phyloP scores from a whole-genome alignment of 805 yeast species.

The Candida maltosa region DNA sequence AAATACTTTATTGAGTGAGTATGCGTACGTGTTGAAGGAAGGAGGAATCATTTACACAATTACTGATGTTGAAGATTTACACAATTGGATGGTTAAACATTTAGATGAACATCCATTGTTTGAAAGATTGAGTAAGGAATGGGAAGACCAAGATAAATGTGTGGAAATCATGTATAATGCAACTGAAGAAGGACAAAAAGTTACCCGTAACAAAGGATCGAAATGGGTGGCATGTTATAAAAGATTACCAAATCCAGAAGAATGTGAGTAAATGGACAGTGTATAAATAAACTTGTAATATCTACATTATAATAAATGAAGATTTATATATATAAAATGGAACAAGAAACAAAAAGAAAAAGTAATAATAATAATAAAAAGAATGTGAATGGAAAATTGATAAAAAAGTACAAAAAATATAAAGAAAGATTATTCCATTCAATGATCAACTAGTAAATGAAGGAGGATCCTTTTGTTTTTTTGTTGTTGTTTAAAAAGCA shows the following conservation, averaged over 20 bases:
- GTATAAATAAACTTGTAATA: not conserved
- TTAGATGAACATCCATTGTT: slow-evolving; percentile 88
- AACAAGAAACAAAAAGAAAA: not conserved
- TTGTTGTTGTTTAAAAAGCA: slow-evolving; percentile 1
- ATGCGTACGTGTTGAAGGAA: slow-evolving; percentile 83
- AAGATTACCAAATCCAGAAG: slow-evolving; percentile 62
- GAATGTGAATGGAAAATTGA: not conserved
- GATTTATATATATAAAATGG: not conserved
- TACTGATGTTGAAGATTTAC: slow-evolving; percentile 92
- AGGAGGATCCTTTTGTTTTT: not conserved
- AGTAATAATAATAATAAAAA: not conserved
- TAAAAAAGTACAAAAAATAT: not conserved
- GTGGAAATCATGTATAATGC: slow-evolving; percentile 83
- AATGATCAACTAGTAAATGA: not conserved
- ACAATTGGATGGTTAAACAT: slow-evolving; percentile 94
- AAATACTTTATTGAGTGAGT: slow-evolving; percentile 82
- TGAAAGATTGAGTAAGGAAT: slow-evolving; percentile 71
- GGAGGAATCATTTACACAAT: slow-evolving; percentile 91
- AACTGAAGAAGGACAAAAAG: slow-evolving; percentile 99
- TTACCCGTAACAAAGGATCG: slow-evolving; percentile 80
- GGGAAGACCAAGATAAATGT: slow-evolving; percentile 79
- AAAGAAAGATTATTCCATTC: not conserved
- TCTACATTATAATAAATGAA: too few species aligned
- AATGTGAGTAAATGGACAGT: slow-evolving; percentile 10
- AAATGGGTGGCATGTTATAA: slow-evolving; percentile 87